These are phyloP conservation scores for Monosporascus sp. DNA, from an alignment of 2,329 filamentous ascomycete genomes.

Conservation along the genomic window DNA sequence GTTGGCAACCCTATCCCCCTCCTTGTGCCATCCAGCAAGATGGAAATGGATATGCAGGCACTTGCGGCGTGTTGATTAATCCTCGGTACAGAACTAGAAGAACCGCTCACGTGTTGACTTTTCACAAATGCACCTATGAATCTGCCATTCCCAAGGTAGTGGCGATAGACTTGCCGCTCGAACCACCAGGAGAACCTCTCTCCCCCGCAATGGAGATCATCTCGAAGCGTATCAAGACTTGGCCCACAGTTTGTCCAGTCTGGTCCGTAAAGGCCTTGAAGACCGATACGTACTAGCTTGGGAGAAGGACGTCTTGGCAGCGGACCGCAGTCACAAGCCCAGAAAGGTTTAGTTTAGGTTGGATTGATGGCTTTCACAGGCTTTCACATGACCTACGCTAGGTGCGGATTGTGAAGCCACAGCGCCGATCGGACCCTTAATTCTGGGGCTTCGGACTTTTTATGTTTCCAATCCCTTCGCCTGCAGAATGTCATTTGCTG, in stretches of 20 bases:
- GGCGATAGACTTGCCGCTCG: no score
- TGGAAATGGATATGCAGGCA: not conserved
- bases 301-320: not conserved
- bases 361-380: not conserved
- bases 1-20: not conserved
- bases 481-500: no score
- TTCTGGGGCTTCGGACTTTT: no score
- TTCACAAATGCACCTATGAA: no score
- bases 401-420: not conserved
- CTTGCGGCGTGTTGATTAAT: not conserved
- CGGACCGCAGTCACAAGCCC: not conserved
- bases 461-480: no score
- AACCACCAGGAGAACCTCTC: not conserved
- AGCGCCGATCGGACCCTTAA: not conserved
- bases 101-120: no score
- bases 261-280: not conserved
- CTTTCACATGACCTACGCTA: not conserved
- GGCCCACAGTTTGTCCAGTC: not conserved
- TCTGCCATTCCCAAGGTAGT: no score
- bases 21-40: not conserved
- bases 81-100: no score
- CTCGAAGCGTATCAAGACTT: not conserved
- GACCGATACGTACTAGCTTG: not conserved
- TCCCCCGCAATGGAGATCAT: not conserved
- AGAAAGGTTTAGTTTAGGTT: not conserved